These are phyloP conservation scores for Xylariales sp. DNA, from an alignment of 2,329 filamentous ascomycete genomes.

Conservation along the genomic window DNA sequence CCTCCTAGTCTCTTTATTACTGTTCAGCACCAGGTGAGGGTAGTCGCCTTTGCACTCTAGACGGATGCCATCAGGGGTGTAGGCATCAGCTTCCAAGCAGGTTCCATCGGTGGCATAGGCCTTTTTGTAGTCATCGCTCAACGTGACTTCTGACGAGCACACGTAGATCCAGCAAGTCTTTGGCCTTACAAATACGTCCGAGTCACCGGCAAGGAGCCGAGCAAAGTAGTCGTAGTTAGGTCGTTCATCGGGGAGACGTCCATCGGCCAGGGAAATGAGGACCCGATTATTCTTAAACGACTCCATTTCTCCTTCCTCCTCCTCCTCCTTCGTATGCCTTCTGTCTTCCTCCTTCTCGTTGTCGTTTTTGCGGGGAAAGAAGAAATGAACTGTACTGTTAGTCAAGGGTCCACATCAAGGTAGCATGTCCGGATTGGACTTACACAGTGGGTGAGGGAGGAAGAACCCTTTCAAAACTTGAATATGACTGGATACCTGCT, in stretches of 20 bases:
- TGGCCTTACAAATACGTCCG: slow-evolving; percentile 48
- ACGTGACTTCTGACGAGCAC: slow-evolving; percentile 46
- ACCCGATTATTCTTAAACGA: slow-evolving; percentile 63
- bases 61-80: slow-evolving; percentile 20
- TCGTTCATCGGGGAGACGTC: slow-evolving; percentile 51
- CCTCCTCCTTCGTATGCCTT: slow-evolving; percentile 30
- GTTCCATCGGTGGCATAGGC: slow-evolving; percentile 9
- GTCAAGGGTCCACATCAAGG: neutral
- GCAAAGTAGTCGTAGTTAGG: slow-evolving; percentile 60
- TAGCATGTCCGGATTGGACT: slow-evolving; percentile 24
- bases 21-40: slow-evolving; percentile 52
- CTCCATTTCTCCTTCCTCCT: slow-evolving; percentile 35
- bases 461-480: slow-evolving; percentile 67
- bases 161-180: slow-evolving; percentile 57
- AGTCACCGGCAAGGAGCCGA: slow-evolving; percentile 49
- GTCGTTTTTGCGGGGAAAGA: slow-evolving; percentile 49
- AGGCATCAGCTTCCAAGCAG: slow-evolving; percentile 20
- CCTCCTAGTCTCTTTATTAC: slow-evolving; percentile 42
- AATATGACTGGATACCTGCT: slow-evolving; percentile 67
- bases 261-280: slow-evolving; percentile 56
- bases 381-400: slow-evolving; percentile 47
- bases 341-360: slow-evolving; percentile 50
- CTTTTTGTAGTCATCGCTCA: slow-evolving; percentile 33
- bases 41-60: slow-evolving; percentile 32
- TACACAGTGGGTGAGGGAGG: slow-evolving; percentile 57